phyloP scores from a whole-genome alignment of 2,329 filamentous ascomycete genomes.

The Sphaerulina vaccinii region DNA sequence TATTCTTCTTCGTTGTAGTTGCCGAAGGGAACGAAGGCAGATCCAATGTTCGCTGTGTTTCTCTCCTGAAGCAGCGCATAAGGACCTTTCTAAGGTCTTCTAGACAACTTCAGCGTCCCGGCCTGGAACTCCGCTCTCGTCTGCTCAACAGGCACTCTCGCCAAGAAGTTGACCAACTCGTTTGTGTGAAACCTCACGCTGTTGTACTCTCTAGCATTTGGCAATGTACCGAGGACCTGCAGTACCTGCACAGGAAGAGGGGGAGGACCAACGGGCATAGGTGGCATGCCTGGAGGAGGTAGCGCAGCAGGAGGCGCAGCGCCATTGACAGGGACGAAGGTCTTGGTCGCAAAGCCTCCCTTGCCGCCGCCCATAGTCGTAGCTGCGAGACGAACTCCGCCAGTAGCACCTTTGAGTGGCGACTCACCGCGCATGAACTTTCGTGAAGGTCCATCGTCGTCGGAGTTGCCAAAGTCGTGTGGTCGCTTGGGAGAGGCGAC shows the following conservation, averaged over 20 bases:
- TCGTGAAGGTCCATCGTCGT: constrained; percentile 72
- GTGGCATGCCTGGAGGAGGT: constrained; percentile 36
- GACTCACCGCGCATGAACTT: constrained; percentile 89
- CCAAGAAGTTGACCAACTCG: constrained; percentile 71
- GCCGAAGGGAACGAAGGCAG: too few species aligned
- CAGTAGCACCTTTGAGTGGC: constrained; percentile 86
- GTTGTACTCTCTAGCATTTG: constrained; percentile 69
- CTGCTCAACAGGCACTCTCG: constrained; percentile 53
- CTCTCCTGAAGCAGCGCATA: too few species aligned
- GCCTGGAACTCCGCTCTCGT: neutral
- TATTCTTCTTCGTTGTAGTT: neutral
- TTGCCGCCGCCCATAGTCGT: constrained; percentile 24
- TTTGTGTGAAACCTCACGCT: constrained; percentile 64
- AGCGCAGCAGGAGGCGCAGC: constrained; percentile 70
- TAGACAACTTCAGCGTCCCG: neutral
- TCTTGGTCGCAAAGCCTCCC: constrained; percentile 37
- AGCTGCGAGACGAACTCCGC: constrained; percentile 64
- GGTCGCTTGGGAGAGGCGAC: constrained; percentile 49
- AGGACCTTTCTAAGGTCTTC: neutral
- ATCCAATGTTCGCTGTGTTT: neutral
- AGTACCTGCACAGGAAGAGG: constrained; percentile 70
- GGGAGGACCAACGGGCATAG: constrained; percentile 72
- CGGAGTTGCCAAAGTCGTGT: constrained; percentile 59
- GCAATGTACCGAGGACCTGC: constrained; percentile 56
- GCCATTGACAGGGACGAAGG: constrained; percentile 29